Conservation (phyloP, 2,329 filamentous ascomycete genomes). For the Cladophialophora exuberans region DNA sequence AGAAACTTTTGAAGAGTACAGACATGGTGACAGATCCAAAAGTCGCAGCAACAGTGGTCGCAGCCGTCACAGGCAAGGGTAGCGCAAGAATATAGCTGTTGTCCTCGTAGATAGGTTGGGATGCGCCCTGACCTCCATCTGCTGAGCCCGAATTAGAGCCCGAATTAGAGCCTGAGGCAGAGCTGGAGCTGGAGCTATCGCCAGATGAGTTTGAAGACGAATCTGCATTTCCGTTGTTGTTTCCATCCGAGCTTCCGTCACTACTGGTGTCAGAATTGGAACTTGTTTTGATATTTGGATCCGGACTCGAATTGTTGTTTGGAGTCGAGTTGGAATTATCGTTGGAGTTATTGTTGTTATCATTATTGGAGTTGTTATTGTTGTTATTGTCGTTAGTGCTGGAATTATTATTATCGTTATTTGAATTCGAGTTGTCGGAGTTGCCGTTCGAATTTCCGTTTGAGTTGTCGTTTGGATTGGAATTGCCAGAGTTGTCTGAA, state of each 20-base stretch:
- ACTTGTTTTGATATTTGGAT: not conserved
- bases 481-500: not conserved
- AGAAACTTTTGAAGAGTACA: constrained; percentile 10
- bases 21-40: constrained; percentile 4
- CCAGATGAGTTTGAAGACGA: constrained; percentile 1
- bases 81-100: not conserved
- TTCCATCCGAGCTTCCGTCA: not conserved
- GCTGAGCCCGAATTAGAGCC: not conserved
- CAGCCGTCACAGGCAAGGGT: not conserved
- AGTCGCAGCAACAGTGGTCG: not conserved
- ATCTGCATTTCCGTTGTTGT: not conserved
- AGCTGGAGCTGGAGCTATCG: too few relatives aligned
- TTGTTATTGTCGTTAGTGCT: too few relatives aligned
- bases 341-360: not conserved
- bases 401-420: not conserved
- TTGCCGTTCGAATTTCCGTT: not conserved
- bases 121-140: not conserved
- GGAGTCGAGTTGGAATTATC: not conserved
- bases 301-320: not conserved
- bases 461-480: not conserved
- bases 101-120: constrained; percentile 1
- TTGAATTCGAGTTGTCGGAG: not conserved
- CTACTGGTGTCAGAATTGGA: not conserved
- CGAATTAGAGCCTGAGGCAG: not conserved
- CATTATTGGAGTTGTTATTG: not conserved